These are phyloP conservation scores for Globisporangium cylindrosporum DNA, from an alignment of 352 stramenopile genomes.

Conservation along the genomic window DNA sequence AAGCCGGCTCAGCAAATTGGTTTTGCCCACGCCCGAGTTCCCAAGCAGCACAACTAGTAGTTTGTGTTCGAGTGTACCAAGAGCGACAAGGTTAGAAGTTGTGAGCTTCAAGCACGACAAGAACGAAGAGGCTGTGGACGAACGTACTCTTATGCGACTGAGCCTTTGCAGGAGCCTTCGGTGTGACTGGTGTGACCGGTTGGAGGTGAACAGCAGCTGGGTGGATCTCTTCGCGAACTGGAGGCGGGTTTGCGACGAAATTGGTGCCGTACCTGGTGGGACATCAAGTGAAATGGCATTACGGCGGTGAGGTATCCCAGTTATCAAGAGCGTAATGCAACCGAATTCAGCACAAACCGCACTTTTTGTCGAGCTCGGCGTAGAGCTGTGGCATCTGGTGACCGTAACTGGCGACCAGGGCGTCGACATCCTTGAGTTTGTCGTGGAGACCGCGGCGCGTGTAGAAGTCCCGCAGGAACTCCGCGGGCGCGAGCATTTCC, in stretches of 20 bases:
- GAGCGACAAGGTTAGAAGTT: not conserved
- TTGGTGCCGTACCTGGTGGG: constrained; percentile 54
- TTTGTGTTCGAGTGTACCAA: not conserved
- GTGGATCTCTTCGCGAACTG: constrained; percentile 32
- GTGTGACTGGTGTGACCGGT: constrained; percentile 20
- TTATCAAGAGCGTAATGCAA: not conserved
- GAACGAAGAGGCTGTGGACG: not conserved
- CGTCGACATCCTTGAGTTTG: constrained; percentile 71
- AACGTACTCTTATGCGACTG: constrained; percentile 68
- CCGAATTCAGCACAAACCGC: constrained; percentile 7
- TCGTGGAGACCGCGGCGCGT: constrained; percentile 52
- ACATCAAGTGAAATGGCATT: not conserved
- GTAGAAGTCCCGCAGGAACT: constrained; percentile 79
- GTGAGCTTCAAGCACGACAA: not conserved
- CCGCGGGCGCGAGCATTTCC: constrained; percentile 41
- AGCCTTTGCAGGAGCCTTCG: constrained; percentile 34
- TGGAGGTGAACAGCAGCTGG: constrained; percentile 17
- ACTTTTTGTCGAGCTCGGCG: constrained; percentile 71
- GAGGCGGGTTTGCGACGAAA: constrained; percentile 50
- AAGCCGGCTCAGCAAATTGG: constrained; percentile 74
- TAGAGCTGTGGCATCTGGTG: constrained; percentile 59
- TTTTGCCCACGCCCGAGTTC: constrained; percentile 86
- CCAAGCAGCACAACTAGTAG: constrained; percentile 73
- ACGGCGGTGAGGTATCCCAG: not conserved
- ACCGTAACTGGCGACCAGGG: constrained; percentile 46